phyloP scores from a whole-genome alignment of 805 yeast genomes.

The Yarrowia divulgata region DNA sequence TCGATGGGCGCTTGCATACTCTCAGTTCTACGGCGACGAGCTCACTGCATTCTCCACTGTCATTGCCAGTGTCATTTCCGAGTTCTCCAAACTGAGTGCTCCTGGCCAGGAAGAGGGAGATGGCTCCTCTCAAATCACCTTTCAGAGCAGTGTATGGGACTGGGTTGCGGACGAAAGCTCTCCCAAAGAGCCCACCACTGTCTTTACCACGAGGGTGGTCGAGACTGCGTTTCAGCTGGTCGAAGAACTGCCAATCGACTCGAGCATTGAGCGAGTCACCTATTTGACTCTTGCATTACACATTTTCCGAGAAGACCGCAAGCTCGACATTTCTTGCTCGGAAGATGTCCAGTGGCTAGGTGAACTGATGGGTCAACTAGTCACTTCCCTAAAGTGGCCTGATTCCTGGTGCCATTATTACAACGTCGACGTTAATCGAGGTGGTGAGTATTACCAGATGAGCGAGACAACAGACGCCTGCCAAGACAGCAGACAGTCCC shows the following conservation, averaged over 20 bases:
- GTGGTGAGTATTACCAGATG: slow-evolving; percentile 6
- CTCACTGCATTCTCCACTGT: slow-evolving; percentile 8
- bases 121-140: not conserved
- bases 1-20: slow-evolving; percentile 37
- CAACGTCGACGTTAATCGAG: not conserved
- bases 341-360: slow-evolving; percentile 24
- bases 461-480: no score
- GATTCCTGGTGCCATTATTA: slow-evolving; percentile 23
- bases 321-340: slow-evolving; percentile 2
- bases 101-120: not conserved
- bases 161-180: slow-evolving; percentile 3
- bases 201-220: not conserved
- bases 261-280: slow-evolving; percentile 19
- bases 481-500: no score
- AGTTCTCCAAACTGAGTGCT: not conserved
- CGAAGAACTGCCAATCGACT: slow-evolving; percentile 7
- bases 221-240: not conserved
- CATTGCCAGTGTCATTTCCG: slow-evolving; percentile 23
- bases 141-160: slow-evolving; percentile 25
- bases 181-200: not conserved
- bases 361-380: not conserved
- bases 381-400: slow-evolving; percentile 9
- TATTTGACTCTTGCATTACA: slow-evolving; percentile 27
- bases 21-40: slow-evolving; percentile 25
- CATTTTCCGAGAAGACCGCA: slow-evolving; percentile 31